Evolutionary conservation across 1,139 yeast genomes (phyloP).

Genomic region (Yamadazyma taylorii): DNA sequence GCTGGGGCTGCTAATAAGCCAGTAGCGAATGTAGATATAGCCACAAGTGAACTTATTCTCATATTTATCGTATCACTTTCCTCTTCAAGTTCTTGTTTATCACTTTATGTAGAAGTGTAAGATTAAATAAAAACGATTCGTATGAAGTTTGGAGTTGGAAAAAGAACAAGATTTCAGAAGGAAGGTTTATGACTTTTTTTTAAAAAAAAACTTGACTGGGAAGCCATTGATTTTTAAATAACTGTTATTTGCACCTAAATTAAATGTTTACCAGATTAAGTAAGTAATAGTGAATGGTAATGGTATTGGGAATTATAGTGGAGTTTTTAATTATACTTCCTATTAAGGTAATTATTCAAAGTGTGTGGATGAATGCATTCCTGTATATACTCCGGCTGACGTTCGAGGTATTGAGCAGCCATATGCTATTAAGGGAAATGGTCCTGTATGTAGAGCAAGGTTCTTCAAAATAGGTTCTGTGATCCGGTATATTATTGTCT

Average conservation of each 20-base stretch:
- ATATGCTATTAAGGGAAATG: too few species aligned
- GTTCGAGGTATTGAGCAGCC: too few species aligned
- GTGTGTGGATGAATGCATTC: too few species aligned
- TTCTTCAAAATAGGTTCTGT: too few species aligned
- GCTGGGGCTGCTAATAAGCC: constrained; percentile 19
- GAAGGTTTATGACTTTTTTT: too few species aligned
- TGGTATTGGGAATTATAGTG: not conserved
- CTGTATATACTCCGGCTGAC: too few species aligned
- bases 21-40: constrained; percentile 16
- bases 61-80: constrained; percentile 6
- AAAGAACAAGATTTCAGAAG: not conserved
- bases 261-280: constrained; percentile 1
- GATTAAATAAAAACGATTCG: not conserved
- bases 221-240: too few species aligned
- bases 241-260: not conserved
- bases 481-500: not conserved
- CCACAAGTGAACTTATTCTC: constrained; percentile 15
- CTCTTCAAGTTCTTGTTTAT: not conserved
- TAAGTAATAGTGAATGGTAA: not conserved
- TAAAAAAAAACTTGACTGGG: too few species aligned
- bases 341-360: not conserved
- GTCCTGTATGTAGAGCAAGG: too few species aligned
- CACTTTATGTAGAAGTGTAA: not conserved
- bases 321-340: constrained; percentile 1
- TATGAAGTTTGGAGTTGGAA: not conserved